Base-by-base conservation (phyloP, 192 early-diverging fungal species). In the Geranomyces variabilis region DNA sequence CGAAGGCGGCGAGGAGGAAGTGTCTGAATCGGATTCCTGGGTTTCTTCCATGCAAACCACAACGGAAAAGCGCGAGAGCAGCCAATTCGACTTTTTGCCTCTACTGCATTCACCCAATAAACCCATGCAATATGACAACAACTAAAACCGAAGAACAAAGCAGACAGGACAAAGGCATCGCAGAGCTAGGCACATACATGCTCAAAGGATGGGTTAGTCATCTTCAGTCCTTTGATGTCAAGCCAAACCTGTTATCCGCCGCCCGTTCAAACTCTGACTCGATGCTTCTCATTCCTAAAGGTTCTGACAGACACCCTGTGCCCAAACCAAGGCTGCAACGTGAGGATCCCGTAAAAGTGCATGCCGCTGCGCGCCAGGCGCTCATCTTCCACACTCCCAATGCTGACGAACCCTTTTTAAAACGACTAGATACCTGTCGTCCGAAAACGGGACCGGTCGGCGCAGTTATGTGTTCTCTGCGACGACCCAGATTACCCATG, bases 161-260 rank as follows among this genome's bases (percentile, higher is more conserved):
- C 2, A 10, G 74, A 13, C 58, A 57, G 1, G 56, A 77, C 29
- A 47, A 51, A 41, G 75, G 70, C 41, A 60, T 57, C 31, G 24
- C 41, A 15, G 28, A 51, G 21, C n/a, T 77, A 26, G 75, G 75
- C 22, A 77, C 75, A 13, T 77, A 77, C 45, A 43, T 77, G 63
- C 66, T 77, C 30, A 22, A 67, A 31, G 75, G 75, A n/a, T 77
- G 75, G 75, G 75, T 76, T 44, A 49, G 45, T 64, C 2, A 13
- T 1, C 51, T 3, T 53, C 6, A 3, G 17, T 9, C n/a, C 51
- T 24, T 17, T 41, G 3, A 41, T 3, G 24, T 53, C n/a, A n/a
- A n/a, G n/a, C n/a, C n/a, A n/a, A n/a, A n/a, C n/a, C n/a, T n/a
- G n/a, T n/a, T n/a, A n/a, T n/a, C n/a, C n/a, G n/a, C n/a, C n/a